Base-by-base conservation (phyloP, 73 alveolate species). In the Tetrahymena thermophila region DNA sequence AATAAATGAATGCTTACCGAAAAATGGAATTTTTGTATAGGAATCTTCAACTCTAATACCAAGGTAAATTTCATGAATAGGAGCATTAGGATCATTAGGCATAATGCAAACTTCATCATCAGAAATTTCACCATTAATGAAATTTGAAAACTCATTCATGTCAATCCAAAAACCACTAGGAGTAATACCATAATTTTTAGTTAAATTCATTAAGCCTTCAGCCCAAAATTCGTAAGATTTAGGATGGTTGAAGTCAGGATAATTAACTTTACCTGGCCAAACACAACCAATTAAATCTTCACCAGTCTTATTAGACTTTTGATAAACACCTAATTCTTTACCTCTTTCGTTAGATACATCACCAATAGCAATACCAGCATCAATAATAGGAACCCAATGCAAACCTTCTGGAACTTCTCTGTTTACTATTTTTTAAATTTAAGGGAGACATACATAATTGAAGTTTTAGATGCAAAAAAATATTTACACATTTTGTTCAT, bases 1-100 rank as follows among this genome's bases (percentile, higher is more conserved):
- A 97, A 5, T 99, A 99, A 23, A 99, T 99, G 35, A 16, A 15
- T 50, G 44, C 11, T 96, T 98, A 96, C 98, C 98, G 56, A 98
- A 98, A 23, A 97, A 97, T 40, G 94, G 95, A 94, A 94, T 97
- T 50, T 97, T 93, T 1, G 95, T 0, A 44, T 95, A 43, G 13
- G 28, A 34, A 44, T 93, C 43, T 23, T 85, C 95, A 1, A 85
- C 89, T 71, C 89, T 95, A 28, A 50, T 94, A 16, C 95, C 95
- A 95, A 55, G 94, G 34, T 94, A 94, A 10, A 3, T 8, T 56
- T 94, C 94, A 28, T 94, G 56, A 7, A 28, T 71, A 9, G 89
- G 89, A 71, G 89, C 89, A 25, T 71, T 31, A 71, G 89, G 89
- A 71, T 71, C 89, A 19, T 71, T 71, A 71, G 89, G 89, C 89